Conservation (phyloP, 352 stramenopile genomes). For the Phytophthora crassamura region DNA sequence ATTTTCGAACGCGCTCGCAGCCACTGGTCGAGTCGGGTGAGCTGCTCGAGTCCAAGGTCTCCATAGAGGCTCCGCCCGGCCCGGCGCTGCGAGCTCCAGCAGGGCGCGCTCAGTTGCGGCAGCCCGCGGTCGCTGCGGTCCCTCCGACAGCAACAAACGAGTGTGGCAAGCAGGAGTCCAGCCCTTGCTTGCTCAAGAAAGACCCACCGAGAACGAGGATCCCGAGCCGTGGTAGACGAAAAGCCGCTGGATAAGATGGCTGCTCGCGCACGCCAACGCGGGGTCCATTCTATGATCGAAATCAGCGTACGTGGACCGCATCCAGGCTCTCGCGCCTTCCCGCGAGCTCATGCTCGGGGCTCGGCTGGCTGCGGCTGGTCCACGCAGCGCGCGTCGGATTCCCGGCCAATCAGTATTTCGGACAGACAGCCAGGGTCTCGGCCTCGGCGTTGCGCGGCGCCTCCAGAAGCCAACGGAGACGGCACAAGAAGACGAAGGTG, state of each 20-base stretch:
- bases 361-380: too few species aligned
- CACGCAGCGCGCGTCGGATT: not conserved
- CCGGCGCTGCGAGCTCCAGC: not conserved
- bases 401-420: too few species aligned
- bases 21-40: not conserved
- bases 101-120: too few species aligned
- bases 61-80: too few species aligned
- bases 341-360: not conserved
- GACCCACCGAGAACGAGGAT: not conserved
- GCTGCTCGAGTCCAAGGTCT: too few species aligned
- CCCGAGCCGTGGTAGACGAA: conserved; percentile 8
- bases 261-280: not conserved
- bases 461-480: too few species aligned
- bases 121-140: too few species aligned
- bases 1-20: conserved; percentile 5
- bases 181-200: not conserved
- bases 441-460: too few species aligned
- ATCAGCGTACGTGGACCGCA: conserved; percentile 20
- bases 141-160: too few species aligned
- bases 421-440: too few species aligned
- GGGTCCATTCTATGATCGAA: conserved; percentile 21
- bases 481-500: too few species aligned
- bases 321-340: conserved; percentile 11
- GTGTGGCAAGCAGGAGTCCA: too few species aligned
- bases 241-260: conserved; percentile 6